Evolutionary conservation across 768 basidiomycete genomes (phyloP).

Genomic region (Austroboletus eburneus): DNA sequence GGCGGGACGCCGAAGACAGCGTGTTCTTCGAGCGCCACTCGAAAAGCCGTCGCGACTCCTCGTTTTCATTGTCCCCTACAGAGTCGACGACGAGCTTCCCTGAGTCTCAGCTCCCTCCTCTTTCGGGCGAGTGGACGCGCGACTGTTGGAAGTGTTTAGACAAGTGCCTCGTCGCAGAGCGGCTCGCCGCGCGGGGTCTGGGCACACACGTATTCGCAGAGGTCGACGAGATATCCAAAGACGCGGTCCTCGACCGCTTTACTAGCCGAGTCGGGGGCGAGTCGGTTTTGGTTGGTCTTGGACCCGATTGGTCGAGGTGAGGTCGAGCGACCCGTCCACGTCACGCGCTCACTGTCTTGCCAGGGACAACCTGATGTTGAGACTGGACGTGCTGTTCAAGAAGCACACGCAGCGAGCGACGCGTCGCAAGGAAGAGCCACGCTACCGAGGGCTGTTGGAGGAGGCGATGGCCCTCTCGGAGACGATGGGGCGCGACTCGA

Average conservation of each 20-base stretch:
- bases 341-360: conserved; percentile 1
- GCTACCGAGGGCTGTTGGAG: conserved; percentile 40
- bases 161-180: conserved; percentile 70
- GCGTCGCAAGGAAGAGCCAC: too few relatives aligned
- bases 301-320: conserved; percentile 57
- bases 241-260: conserved; percentile 61
- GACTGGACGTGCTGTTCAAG: conserved; percentile 30
- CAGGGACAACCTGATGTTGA: conserved; percentile 23
- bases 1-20: conserved; percentile 28
- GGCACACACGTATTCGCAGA: conserved; percentile 41
- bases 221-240: conserved; percentile 49
- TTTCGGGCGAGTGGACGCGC: conserved; percentile 53
- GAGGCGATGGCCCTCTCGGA: conserved; percentile 25
- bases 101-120: conserved; percentile 5
- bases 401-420: conserved; percentile 19
- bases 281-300: conserved; percentile 36
- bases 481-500: conserved; percentile 3
- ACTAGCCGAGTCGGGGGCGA: conserved; percentile 45
- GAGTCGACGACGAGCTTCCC: neutral
- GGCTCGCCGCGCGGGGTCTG: conserved; percentile 37
- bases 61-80: conserved; percentile 17
- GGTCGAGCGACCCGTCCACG: conserved; percentile 12
- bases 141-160: conserved; percentile 81
- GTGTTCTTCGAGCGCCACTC: conserved; percentile 27
- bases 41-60: conserved; percentile 10